Conservation (phyloP, 2,329 filamentous ascomycete species). For the Aspergillus intermedius region DNA sequence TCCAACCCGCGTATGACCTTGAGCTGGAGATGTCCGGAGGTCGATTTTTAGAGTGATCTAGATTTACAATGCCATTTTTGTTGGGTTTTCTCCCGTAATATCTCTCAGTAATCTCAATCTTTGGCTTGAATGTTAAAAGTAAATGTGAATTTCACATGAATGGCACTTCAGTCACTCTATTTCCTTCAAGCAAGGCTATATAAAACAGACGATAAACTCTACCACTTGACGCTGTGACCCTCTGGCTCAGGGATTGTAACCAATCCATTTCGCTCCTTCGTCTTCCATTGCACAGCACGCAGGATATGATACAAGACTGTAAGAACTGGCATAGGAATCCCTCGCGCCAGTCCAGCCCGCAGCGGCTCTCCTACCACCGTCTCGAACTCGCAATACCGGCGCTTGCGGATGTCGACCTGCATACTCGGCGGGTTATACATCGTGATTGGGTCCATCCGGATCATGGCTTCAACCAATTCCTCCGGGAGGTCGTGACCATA, state of each 20-base stretch:
- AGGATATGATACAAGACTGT: slow-evolving; percentile 21
- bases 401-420: slow-evolving; percentile 48
- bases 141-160: too few species aligned
- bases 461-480: slow-evolving; percentile 9
- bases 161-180: too few species aligned
- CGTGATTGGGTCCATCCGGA: slow-evolving; percentile 38
- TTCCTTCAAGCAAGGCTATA: too few species aligned
- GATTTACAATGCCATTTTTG: neutral
- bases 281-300: slow-evolving; percentile 21
- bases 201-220: too few species aligned
- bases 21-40: slow-evolving; percentile 3
- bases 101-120: too few species aligned
- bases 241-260: slow-evolving; percentile 5
- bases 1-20: slow-evolving; percentile 4
- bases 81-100: too few species aligned
- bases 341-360: slow-evolving; percentile 42
- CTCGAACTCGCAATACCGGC: slow-evolving; percentile 46
- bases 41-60: slow-evolving; percentile 1
- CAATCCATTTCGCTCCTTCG: slow-evolving; percentile 18
- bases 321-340: slow-evolving; percentile 34
- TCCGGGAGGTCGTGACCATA: slow-evolving; percentile 7
- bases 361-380: slow-evolving; percentile 54
- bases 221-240: slow-evolving; percentile 2
- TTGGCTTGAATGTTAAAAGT: too few species aligned
- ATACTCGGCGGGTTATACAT: slow-evolving; percentile 49